Evolutionary conservation across 768 basidiomycete species (phyloP), one percentile per base, ranked within the genome.

Genomic region (Crassisporium funariophilum): DNA sequence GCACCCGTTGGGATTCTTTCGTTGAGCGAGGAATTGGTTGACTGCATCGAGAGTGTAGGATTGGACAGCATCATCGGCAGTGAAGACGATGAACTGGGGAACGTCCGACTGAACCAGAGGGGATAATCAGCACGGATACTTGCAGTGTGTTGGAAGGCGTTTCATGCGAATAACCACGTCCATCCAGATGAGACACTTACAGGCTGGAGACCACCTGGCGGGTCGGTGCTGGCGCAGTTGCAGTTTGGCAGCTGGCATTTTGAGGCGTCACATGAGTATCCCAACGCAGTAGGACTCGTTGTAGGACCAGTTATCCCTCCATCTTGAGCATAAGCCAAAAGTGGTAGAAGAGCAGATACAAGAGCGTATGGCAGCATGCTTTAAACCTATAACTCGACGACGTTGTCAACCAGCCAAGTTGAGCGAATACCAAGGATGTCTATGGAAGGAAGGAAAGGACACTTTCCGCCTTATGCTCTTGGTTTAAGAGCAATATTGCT

Each of bases 1-100:
- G 63, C 88, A 91, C 12, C 86, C 84, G 53, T 90, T 88, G 23
- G 87, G 87, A 57, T 88, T 88, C 59, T 78, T 76, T 38, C 88
- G 82, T 2, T 86, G 80, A 3, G 77, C 84, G 41, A 88, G 74
- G 69, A 91, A 86, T 55, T 84, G 81, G 60, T 89, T 86, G 53
- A 90, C 72, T 4, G 86, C 63, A 56, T 88, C 82, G 53, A 87
- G 66, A 4, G 86, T 88, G 66, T 90, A 91, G 1, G 79, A 79
- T 64, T 90, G 86, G 21, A 90, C 59, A 17, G 88, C 87, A 66
- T 88, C 85, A 57, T 87, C 84, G 23, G 87, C 87, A 39, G 83
- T 86, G 71, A 83, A 86, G 31, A 88, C 79, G 54, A 88, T 68
- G 58, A 88, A 89, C 66, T 77, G 73, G 2, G 85, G 84, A 16